Evolutionary conservation across 495 filamentous ascomycete genomes (phyloP).

Genomic region (Xylaria venustula): DNA sequence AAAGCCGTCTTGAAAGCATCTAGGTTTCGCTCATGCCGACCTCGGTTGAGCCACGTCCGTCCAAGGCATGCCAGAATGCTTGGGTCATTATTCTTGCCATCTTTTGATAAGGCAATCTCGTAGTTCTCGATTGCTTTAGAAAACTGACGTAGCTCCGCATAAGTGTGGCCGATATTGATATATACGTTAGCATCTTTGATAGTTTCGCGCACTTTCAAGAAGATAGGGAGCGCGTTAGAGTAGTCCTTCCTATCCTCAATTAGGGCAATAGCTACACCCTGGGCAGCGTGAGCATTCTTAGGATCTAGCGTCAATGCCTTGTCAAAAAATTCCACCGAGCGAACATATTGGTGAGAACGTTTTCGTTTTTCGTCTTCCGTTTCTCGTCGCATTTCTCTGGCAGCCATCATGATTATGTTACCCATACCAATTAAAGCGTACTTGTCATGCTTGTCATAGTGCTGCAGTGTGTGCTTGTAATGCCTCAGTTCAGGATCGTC

Average conservation of each 20-base stretch:
- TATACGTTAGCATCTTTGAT: conserved; percentile 82
- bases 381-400: conserved; percentile 90
- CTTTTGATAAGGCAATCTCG: conserved; percentile 82
- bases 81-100: conserved; percentile 70
- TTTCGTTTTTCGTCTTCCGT: conserved; percentile 88
- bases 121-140: conserved; percentile 90
- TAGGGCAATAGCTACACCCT: conserved; percentile 90
- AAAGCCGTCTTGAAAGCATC: conserved; percentile 81
- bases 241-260: conserved; percentile 91
- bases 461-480: conserved; percentile 92
- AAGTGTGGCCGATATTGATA: conserved; percentile 90
- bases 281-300: conserved; percentile 92
- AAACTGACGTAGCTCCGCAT: conserved; percentile 84
- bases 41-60: conserved; percentile 87
- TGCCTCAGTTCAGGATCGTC: conserved; percentile 91
- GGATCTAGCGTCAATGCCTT: conserved; percentile 91
- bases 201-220: conserved; percentile 84
- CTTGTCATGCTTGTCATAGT: conserved; percentile 93
- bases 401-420: conserved; percentile 80
- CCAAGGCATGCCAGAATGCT: conserved; percentile 87
- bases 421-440: conserved; percentile 96
- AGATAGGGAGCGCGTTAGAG: conserved; percentile 74
- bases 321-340: conserved; percentile 96
- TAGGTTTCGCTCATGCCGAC: conserved; percentile 74
- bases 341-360: conserved; percentile 78